Base-by-base conservation (phyloP, 345 rosid genomes). In the Eucalyptus curtisii region DNA sequence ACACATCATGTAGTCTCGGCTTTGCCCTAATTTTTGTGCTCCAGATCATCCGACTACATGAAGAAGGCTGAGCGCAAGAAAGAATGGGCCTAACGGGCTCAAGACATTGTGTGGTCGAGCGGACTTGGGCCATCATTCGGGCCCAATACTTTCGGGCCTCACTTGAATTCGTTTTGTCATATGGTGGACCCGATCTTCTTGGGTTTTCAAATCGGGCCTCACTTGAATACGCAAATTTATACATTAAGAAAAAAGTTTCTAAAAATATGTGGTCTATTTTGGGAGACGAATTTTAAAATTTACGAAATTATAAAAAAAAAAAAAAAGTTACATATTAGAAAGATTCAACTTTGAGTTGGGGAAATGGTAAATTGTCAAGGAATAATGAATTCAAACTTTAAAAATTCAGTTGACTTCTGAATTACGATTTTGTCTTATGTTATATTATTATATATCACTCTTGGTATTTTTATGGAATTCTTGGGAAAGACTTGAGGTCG, bases 401-500 rank as follows among this genome's bases (percentile, higher is more conserved):
- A 64, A 7, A 13, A 64, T 64, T 64, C 37, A 7, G 4, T n/a
- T 64, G 2, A 64, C 33, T 64, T n/a, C 9, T n/a, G 8, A 14
- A n/a, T n/a, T 7, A n/a, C 10, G 0, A 64, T 64, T n/a, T n/a
- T 64, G 1, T n/a, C 76, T 0, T 16, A n/a, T 19, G 8, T 7
- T 61, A 61, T 27, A 6, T 10, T 7, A n/a, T n/a, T 64, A 30
- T 30, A n/a, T 13, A 27, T 64, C 10, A 13, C 37, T 15, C 16
- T 64, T 13, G 20, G 76, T 64, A 19, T 64, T 64, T n/a, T n/a
- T 7, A n/a, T 64, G 37, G 37, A 64, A 64, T n/a, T 64, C 15
- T 64, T 30, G 19, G 20, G 0, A n/a, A n/a, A 64, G 17, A 64
- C 17, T n/a, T n/a, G 76, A 64, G 37, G 37, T n/a, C 0, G 20